Evolutionary conservation across 2,329 filamentous ascomycete species (phyloP).

Genomic region (Thelonectria blattea): DNA sequence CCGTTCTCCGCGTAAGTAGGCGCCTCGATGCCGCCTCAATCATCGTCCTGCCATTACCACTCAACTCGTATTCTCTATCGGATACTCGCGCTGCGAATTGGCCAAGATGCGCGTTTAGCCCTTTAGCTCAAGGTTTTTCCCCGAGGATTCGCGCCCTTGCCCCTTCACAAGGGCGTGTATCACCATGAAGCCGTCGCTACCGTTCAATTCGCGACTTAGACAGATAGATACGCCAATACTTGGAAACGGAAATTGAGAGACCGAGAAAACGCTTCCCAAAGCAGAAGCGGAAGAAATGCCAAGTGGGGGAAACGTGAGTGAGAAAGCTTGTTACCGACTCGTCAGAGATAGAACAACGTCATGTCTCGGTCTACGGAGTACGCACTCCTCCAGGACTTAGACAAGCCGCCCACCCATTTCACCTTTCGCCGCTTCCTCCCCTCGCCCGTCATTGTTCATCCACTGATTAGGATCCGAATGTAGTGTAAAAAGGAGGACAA

Average conservation of each 20-base stretch:
- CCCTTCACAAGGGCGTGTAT: conserved; percentile 9
- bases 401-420: background rate
- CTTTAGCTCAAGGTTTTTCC: conserved; percentile 1
- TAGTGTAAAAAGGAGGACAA: background rate
- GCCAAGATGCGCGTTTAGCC: background rate
- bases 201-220: background rate
- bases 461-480: background rate
- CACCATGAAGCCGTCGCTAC: background rate
- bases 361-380: background rate
- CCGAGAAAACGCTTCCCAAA: background rate
- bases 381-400: background rate
- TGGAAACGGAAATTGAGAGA: background rate
- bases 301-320: background rate
- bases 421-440: background rate
- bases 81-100: background rate
- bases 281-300: background rate
- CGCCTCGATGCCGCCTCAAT: conserved; percentile 15
- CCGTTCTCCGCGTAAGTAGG: background rate
- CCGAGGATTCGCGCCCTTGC: conserved; percentile 11
- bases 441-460: background rate
- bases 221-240: background rate
- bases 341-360: background rate
- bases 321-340: background rate
- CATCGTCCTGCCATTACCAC: conserved; percentile 8
- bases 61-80: background rate